These are phyloP conservation scores for Pythium scleroteichum DNA, from an alignment of 352 stramenopile species.

Conservation along the genomic window DNA sequence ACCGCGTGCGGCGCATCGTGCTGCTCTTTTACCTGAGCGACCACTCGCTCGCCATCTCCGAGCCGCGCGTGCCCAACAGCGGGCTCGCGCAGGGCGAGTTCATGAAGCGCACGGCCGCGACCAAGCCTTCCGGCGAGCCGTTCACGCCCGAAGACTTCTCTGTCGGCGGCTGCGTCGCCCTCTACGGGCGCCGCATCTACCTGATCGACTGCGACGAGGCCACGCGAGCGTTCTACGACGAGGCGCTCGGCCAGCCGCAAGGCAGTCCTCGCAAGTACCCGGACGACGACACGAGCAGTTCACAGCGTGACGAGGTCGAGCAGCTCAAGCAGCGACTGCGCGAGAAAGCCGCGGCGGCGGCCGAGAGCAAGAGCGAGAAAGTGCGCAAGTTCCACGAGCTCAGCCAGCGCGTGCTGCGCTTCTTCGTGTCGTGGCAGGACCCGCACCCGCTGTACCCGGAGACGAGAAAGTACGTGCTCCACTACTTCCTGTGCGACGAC, in stretches of 20 bases:
- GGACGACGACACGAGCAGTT: slow-evolving; percentile 58
- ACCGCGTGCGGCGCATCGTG: slow-evolving; percentile 56
- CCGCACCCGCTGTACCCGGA: slow-evolving; percentile 88
- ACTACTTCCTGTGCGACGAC: slow-evolving; percentile 93
- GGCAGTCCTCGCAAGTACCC: slow-evolving; percentile 64
- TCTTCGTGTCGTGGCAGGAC: slow-evolving; percentile 93
- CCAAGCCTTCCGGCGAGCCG: slow-evolving; percentile 32
- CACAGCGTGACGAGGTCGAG: slow-evolving; percentile 54
- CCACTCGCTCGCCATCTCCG: slow-evolving; percentile 82
- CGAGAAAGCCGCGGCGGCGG: slow-evolving; percentile 28
- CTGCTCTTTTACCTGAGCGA: slow-evolving; percentile 87
- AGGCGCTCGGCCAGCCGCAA: slow-evolving; percentile 42
- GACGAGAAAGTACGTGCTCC: slow-evolving; percentile 84
- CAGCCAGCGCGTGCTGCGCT: slow-evolving; percentile 88
- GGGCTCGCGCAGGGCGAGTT: slow-evolving; percentile 90
- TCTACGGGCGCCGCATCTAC: slow-evolving; percentile 82
- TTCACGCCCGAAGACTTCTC: slow-evolving; percentile 77
- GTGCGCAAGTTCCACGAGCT: slow-evolving; percentile 77
- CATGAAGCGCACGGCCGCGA: slow-evolving; percentile 65
- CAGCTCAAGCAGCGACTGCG: slow-evolving; percentile 45
- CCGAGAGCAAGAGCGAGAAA: slow-evolving; percentile 42
- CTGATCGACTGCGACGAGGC: slow-evolving; percentile 89
- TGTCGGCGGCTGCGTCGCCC: slow-evolving; percentile 67
- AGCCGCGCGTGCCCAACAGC: slow-evolving; percentile 86
- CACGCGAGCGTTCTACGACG: slow-evolving; percentile 81